These are phyloP conservation scores for Anthracocystis panici-leucophaei DNA, from an alignment of 1,284 basidiomycete genomes.

Conservation along the genomic window DNA sequence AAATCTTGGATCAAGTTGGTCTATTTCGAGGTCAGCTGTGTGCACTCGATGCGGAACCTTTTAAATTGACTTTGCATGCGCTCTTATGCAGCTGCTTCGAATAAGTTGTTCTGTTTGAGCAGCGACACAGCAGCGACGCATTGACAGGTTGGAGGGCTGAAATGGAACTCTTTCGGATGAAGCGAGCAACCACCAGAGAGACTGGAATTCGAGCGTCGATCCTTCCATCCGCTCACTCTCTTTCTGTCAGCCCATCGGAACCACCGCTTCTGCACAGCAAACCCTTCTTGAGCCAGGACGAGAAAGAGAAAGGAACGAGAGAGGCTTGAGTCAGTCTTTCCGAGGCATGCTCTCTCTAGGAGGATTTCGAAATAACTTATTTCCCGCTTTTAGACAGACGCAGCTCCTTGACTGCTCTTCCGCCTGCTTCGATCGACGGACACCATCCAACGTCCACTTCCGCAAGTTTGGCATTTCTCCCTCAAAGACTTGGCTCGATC, in stretches of 20 bases:
- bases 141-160: background rate
- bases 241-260: background rate
- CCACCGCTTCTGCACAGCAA: background rate
- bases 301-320: background rate
- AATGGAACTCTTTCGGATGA: background rate
- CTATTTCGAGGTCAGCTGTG: no score
- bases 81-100: no score
- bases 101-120: no score
- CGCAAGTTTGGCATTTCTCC: background rate
- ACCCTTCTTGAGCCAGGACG: background rate
- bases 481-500: background rate
- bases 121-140: no score
- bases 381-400: constrained; percentile 1
- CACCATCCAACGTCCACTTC: background rate
- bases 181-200: constrained; percentile 4
- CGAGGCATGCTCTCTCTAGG: background rate
- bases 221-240: constrained; percentile 1
- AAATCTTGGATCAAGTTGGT: background rate
- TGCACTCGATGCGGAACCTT: no score
- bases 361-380: background rate
- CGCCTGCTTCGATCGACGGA: constrained; percentile 4
- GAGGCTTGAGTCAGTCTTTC: background rate
- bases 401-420: background rate
- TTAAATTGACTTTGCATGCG: no score
- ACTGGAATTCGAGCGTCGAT: constrained; percentile 16